phyloP scores from a whole-genome alignment of 2,329 filamentous ascomycete species.

The Colletotrichum sp. region DNA sequence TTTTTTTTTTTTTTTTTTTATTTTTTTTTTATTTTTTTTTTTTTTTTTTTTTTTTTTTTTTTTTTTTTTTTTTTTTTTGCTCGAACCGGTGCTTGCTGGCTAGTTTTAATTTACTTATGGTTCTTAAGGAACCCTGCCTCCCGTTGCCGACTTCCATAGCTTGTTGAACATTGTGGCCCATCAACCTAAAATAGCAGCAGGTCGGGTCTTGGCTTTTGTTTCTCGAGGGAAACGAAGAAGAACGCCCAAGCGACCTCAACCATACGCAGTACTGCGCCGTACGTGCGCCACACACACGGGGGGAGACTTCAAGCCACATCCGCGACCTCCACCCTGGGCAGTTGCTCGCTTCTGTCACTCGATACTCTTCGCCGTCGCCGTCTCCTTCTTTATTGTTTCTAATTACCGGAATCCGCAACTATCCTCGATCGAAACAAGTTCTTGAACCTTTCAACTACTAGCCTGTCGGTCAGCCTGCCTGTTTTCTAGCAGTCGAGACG shows the following conservation, averaged over 20 bases:
- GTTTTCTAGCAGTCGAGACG: neutral
- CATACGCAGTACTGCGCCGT: neutral
- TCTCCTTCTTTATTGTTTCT: too few species aligned
- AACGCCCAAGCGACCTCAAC: neutral
- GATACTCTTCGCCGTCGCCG: too few species aligned
- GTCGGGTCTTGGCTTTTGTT: neutral
- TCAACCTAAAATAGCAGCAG: neutral
- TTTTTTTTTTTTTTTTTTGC: neutral
- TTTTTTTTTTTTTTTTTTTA: neutral
- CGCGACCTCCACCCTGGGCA: neutral
- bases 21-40: neutral
- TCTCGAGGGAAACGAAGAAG: neutral
- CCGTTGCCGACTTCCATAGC: neutral
- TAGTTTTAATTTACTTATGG: neutral
- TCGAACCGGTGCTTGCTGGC: neutral
- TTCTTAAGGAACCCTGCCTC: neutral
- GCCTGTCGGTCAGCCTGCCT: neutral
- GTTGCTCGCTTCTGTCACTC: neutral
- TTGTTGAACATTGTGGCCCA: neutral
- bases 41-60: neutral
- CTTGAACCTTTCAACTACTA: neutral
- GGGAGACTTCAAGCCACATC: neutral
- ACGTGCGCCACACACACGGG: neutral
- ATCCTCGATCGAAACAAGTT: too few species aligned
- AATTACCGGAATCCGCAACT: too few species aligned